phyloP scores from a whole-genome alignment of 768 basidiomycete species.

The Calocybe gangraenosa region DNA sequence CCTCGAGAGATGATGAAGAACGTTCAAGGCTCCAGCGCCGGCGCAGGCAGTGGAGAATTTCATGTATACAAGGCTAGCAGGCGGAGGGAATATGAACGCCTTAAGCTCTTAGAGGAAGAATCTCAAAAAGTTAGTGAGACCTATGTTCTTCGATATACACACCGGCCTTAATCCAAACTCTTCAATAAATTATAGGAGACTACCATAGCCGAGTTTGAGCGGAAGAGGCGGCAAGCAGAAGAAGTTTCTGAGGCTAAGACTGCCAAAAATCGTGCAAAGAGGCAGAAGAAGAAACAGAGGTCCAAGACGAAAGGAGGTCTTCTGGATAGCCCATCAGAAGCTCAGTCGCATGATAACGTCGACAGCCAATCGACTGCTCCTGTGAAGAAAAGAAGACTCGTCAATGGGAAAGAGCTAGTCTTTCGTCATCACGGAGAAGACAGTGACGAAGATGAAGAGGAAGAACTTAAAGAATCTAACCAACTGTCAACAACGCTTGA shows the following conservation, averaged over 20 bases:
- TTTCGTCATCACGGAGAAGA: constrained; percentile 42
- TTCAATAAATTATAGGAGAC: constrained; percentile 50
- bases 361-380: constrained; percentile 39
- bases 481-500: neutral
- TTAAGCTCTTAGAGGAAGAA: constrained; percentile 87
- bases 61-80: constrained; percentile 97
- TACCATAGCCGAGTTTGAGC: constrained; percentile 70
- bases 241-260: constrained; percentile 81
- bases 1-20: constrained; percentile 99
- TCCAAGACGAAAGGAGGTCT: constrained; percentile 42
- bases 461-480: constrained; percentile 4
- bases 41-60: constrained; percentile 96
- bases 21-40: constrained; percentile 95
- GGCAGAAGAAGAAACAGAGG: constrained; percentile 88
- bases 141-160: too few relatives aligned
- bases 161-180: constrained; percentile 1
- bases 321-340: constrained; percentile 15
- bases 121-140: constrained; percentile 64
- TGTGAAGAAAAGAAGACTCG: constrained; percentile 76
- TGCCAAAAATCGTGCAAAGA: constrained; percentile 89
- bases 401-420: constrained; percentile 70
- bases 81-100: constrained; percentile 90
- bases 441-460: constrained; percentile 31
- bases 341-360: constrained; percentile 13
- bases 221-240: constrained; percentile 65